phyloP scores from a whole-genome alignment of 139 green algal genomes.

The Mychonastes homosphaera region DNA sequence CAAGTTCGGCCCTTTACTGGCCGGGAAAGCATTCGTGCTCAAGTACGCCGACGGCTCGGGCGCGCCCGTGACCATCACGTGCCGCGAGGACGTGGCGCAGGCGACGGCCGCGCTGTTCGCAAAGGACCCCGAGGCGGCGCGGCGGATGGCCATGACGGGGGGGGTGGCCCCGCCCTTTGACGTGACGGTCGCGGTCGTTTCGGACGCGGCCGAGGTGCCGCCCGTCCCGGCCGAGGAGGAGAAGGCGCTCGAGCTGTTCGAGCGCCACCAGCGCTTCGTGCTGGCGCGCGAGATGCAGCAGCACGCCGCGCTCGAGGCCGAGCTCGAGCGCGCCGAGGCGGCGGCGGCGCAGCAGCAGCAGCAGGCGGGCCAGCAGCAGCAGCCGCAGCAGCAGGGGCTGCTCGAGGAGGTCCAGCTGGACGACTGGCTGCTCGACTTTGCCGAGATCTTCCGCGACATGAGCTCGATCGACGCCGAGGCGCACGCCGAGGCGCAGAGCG shows the following conservation, averaged over 20 bases:
- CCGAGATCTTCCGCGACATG: constrained; percentile 55
- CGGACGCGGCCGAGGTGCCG: constrained; percentile 44
- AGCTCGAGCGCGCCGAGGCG: constrained; percentile 8
- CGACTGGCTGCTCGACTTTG: constrained; percentile 87
- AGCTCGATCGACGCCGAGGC: constrained; percentile 28
- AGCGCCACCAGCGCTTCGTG: constrained; percentile 23
- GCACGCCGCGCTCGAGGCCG: too few species aligned
- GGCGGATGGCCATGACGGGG: background rate
- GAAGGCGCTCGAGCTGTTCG: constrained; percentile 21
- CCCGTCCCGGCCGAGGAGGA: constrained; percentile 44
- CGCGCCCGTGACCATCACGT: constrained; percentile 64
- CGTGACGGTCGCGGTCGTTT: background rate
- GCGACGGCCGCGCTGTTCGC: too few species aligned
- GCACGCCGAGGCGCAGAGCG: constrained; percentile 64
- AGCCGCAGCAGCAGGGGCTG: constrained; percentile 8
- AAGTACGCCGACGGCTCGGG: constrained; percentile 60
- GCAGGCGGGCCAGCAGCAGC: background rate
- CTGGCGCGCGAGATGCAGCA: too few species aligned
- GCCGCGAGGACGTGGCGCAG: constrained; percentile 27
- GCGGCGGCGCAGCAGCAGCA: constrained; percentile 1
- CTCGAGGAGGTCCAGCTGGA: constrained; percentile 52
- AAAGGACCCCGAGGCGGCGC: background rate
- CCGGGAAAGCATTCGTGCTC: constrained; percentile 48
- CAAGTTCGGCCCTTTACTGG: too few species aligned
- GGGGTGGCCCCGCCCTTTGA: background rate